A percentile compares a stretch with the other conserved stretches of the same genome.
Conservation (phyloP, 2,329 filamentous ascomycete species). For the Pestalotiopsis sp. region DNA sequence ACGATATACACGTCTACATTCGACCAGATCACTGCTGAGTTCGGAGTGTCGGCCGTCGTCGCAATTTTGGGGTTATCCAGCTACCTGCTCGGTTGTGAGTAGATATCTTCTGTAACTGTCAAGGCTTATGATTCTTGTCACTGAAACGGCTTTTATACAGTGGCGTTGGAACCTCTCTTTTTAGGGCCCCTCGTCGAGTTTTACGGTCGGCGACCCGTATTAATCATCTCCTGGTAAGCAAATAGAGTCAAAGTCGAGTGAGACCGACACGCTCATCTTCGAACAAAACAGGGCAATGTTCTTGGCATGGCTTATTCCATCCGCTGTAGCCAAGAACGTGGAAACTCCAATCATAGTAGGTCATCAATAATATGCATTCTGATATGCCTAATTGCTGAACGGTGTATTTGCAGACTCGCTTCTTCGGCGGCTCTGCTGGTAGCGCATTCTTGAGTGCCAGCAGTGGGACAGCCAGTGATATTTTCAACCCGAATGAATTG, state of each 20-base stretch:
- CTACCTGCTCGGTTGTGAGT: neutral
- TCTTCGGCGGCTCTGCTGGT: constrained; percentile 74
- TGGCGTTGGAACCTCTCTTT: constrained; percentile 63
- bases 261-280: neutral
- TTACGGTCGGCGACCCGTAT: constrained; percentile 81
- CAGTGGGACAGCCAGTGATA: constrained; percentile 81
- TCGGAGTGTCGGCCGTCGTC: neutral
- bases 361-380: neutral
- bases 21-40: neutral
- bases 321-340: constrained; percentile 76
- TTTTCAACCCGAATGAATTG: constrained; percentile 70
- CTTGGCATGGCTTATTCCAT: constrained; percentile 78
- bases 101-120: neutral
- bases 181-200: constrained; percentile 71
- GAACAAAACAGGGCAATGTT: constrained; percentile 54
- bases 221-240: constrained; percentile 65
- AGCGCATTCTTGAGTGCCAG: constrained; percentile 72
- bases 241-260: neutral
- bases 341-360: constrained; percentile 69
- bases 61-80: neutral
- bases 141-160: constrained; percentile 13
- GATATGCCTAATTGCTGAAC: neutral
- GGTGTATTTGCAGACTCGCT: constrained; percentile 44
- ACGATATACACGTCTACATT: constrained; percentile 75
- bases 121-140: neutral